Conservation (phyloP, 1,284 basidiomycete species). For the Mycena sp. region DNA sequence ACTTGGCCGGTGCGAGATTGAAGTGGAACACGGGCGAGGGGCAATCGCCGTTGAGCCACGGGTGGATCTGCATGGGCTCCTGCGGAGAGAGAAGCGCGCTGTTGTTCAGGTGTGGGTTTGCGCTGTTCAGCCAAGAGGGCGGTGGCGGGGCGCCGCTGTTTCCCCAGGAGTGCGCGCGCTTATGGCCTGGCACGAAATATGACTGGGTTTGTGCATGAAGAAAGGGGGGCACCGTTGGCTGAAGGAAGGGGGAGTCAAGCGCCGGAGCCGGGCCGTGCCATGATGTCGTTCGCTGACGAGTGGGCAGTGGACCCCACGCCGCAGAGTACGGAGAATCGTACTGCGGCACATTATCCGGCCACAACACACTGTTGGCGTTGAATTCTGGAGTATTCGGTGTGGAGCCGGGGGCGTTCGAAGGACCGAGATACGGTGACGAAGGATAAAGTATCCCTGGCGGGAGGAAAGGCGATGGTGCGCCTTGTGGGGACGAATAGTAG, state of each 20-base stretch:
- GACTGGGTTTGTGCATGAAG: neutral
- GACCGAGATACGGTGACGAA: neutral
- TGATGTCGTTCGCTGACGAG: neutral
- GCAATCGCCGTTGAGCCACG: constrained; percentile 63
- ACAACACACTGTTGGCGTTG: neutral
- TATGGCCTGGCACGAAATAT: neutral
- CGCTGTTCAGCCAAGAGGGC: neutral
- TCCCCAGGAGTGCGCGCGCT: neutral
- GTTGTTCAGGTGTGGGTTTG: neutral
- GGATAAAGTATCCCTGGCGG: constrained; percentile 9
- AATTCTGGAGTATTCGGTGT: neutral
- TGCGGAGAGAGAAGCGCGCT: neutral
- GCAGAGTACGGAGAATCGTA: neutral
- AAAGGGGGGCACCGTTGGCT: neutral
- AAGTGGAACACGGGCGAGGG: constrained; percentile 58
- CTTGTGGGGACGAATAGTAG: constrained; percentile 1
- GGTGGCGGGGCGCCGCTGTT: neutral
- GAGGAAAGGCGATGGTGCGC: neutral
- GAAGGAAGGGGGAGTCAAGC: neutral
- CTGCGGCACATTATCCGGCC: neutral
- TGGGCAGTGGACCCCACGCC: neutral
- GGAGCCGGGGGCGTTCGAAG: neutral
- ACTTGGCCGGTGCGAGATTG: constrained; percentile 59
- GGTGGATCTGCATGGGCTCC: constrained; percentile 51
- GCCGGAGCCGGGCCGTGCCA: neutral